Evolutionary conservation across 164 flowering plant genomes (phyloP), one percentile per base, ranked within the genome.

Genomic region (Magnolia sinica): DNA sequence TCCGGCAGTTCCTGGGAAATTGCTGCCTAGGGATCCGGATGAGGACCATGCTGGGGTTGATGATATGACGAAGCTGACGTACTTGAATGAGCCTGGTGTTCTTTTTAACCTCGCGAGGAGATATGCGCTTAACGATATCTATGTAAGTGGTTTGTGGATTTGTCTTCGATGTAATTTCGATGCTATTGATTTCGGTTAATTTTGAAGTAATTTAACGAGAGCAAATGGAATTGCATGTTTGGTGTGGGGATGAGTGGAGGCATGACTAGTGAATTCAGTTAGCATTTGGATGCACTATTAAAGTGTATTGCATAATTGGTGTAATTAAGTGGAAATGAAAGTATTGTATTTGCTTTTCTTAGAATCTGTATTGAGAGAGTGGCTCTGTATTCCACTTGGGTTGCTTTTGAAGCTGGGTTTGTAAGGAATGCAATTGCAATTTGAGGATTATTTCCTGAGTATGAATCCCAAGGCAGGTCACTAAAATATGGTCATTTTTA

Each of bases 71-170:
- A 96, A 94, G 76, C 82, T 96, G 84, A 85, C 99, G 0, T 94
- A 94, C 74, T 87, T 96, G 91, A 90, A 94, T 82, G 99, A 96
- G 82, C 96, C 99, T 58, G 98, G 97, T 51, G 98, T 96, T 76
- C 91, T 96, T 50, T 90, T 89, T 76, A 96, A 94, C 81, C 90
- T 96, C 10, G 85, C 87, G 73, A 88, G 95, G 71, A 85, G 98
- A 90, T 96, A 96, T 76, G 91, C 88, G 4, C 90, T 93, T n/a
- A 93, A 96, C 80, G 98, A 93, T 70, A 96, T 96, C 24, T 96
- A 96, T 82, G 99, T 96, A 72, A 87, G 98, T 84, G 49, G 63
- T 65, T 71, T 76, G 23, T 11, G 65, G 64, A 4, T 63, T 71
- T 49, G 50, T 31, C 71, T 67, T n/a, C 29, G 13, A 10, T 49